A percentile compares a stretch with the other conserved stretches of the same genome.
Conservation (phyloP, 345 rosid genomes). For the Heritiera fomes region DNA sequence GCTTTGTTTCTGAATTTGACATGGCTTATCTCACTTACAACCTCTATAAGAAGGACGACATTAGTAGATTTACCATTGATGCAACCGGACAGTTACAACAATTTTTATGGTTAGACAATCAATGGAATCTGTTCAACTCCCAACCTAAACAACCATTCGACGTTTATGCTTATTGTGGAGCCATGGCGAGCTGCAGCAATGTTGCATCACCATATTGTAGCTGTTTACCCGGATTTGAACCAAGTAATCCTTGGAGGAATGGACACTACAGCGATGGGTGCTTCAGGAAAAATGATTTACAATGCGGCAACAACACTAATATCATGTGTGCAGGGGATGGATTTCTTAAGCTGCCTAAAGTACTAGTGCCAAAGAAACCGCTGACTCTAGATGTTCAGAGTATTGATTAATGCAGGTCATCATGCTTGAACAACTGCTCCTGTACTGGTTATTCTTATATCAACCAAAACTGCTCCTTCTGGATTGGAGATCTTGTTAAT, state of each 20-base stretch:
- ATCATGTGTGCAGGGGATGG: conserved; percentile 25
- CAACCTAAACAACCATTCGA: conserved; percentile 66
- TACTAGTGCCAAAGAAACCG: conserved; percentile 30
- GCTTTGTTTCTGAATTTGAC: conserved; percentile 30
- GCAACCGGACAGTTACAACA: conserved; percentile 61
- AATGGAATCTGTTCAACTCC: conserved; percentile 68
- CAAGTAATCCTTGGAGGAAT: conserved; percentile 43
- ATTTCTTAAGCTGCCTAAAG: conserved; percentile 29
- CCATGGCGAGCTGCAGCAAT: conserved; percentile 56
- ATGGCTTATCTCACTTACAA: conserved; percentile 64
- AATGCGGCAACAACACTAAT: conserved; percentile 34
- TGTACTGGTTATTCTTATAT: conserved; percentile 64
- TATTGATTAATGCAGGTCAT: conserved; percentile 38
- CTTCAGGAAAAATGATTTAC: conserved; percentile 42
- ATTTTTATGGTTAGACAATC: conserved; percentile 36
- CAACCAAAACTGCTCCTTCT: conserved; percentile 40
- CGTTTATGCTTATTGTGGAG: conserved; percentile 69
- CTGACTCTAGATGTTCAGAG: conserved; percentile 22
- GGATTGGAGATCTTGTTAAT: conserved; percentile 53
- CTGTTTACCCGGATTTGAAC: conserved; percentile 55
- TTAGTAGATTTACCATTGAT: conserved; percentile 48
- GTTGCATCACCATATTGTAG: conserved; percentile 42
- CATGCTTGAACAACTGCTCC: conserved; percentile 56
- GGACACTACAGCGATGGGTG: conserved; percentile 61
- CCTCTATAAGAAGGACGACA: conserved; percentile 12